Conservation (phyloP, 768 basidiomycete genomes). For the Mycena rosella region DNA sequence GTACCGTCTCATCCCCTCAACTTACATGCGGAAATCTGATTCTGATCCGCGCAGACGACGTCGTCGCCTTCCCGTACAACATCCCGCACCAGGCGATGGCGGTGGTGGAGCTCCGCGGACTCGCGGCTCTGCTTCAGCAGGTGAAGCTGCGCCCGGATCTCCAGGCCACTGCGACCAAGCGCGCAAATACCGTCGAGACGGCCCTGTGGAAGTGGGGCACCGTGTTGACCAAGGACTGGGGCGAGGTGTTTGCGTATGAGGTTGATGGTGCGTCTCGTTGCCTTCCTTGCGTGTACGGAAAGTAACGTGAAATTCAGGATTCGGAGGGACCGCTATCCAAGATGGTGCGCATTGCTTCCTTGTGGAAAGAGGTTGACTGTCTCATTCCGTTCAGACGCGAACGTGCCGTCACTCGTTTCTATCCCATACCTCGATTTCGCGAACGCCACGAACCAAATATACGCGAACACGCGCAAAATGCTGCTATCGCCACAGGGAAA, state of each 20-base stretch:
- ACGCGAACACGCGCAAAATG: slow-evolving; percentile 36
- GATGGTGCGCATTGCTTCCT: slow-evolving; percentile 22
- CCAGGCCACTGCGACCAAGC: slow-evolving; percentile 5
- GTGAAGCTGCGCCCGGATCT: slow-evolving; percentile 18
- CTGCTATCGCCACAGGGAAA: slow-evolving; percentile 25
- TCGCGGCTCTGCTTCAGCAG: slow-evolving; percentile 22
- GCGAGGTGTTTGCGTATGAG: slow-evolving; percentile 38
- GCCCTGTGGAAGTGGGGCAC: slow-evolving; percentile 33
- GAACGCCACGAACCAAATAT: slow-evolving; percentile 29
- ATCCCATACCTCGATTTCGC: slow-evolving; percentile 36
- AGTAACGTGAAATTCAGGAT: slow-evolving; percentile 10
- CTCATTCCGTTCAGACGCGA: slow-evolving; percentile 21
- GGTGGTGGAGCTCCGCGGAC: slow-evolving; percentile 33
- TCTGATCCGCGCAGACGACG: slow-evolving; percentile 24
- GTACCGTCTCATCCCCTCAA: background rate
- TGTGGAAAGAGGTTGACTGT: no score
- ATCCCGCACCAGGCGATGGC: slow-evolving; percentile 38
- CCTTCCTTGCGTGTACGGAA: background rate
- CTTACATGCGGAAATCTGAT: no score
- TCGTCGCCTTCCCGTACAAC: slow-evolving; percentile 35
- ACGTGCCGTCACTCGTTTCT: slow-evolving; percentile 34
- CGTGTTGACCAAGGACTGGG: slow-evolving; percentile 34
- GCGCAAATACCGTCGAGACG: slow-evolving; percentile 26
- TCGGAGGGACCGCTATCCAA: slow-evolving; percentile 30
- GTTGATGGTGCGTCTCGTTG: slow-evolving; percentile 25